These are phyloP conservation scores for Mycena pura DNA, from an alignment of 768 basidiomycete species.

Conservation along the genomic window DNA sequence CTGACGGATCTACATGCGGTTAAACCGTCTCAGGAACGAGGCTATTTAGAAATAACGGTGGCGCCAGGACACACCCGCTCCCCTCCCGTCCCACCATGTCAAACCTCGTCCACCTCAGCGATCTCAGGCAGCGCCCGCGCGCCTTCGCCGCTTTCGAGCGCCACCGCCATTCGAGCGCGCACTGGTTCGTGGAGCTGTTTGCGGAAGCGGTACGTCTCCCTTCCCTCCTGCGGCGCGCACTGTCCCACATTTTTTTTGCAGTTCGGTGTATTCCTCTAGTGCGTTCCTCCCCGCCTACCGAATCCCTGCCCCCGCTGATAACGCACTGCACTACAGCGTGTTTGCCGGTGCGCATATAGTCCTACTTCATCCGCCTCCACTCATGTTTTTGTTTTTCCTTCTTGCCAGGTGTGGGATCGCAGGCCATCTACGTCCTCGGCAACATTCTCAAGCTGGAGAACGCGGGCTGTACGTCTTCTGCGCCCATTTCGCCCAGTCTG, in stretches of 20 bases:
- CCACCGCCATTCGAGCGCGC: constrained; percentile 38
- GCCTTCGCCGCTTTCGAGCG: constrained; percentile 22
- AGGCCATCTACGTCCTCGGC: constrained; percentile 57
- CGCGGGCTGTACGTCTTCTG: constrained; percentile 59
- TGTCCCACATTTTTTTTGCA: constrained; percentile 31
- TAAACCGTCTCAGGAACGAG: too few species aligned
- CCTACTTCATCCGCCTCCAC: too few species aligned
- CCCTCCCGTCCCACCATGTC: too few species aligned
- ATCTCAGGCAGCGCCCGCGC: too few species aligned
- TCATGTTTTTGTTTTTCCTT: too few species aligned
- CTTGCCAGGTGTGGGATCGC: too few species aligned
- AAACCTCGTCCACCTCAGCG: too few species aligned
- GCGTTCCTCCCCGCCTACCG: constrained; percentile 43
- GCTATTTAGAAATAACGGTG: too few species aligned
- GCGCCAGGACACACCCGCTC: too few species aligned
- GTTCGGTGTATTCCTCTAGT: constrained; percentile 68
- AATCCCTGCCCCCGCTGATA: constrained; percentile 35
- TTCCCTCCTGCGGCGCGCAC: background rate
- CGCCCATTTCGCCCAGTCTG: background rate
- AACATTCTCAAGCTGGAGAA: constrained; percentile 46
- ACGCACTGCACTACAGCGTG: background rate
- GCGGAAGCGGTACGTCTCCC: constrained; percentile 59
- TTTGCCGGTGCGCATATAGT: constrained; percentile 52
- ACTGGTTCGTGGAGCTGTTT: constrained; percentile 63
- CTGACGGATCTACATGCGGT: too few species aligned